Base-by-base conservation (phyloP, 2,329 filamentous ascomycete species). In the Didymella glomerata region DNA sequence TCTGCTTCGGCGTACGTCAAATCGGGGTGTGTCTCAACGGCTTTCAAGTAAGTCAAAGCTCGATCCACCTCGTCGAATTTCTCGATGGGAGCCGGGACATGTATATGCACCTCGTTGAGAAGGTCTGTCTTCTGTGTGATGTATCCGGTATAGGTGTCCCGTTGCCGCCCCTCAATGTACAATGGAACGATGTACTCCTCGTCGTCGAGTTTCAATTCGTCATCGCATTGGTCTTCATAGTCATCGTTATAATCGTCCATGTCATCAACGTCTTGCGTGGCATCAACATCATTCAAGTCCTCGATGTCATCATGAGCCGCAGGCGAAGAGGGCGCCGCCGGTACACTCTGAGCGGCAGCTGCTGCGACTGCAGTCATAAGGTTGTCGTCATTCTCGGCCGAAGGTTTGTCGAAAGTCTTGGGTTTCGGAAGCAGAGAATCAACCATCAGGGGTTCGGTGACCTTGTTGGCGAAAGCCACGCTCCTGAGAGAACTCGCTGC, bases 171-270 rank as follows among this genome's bases (percentile, higher is more conserved):
- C 28, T 73, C 66, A 16, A 76, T 71, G 14, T 65, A 66, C 4
- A 77, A 63, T 5, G 75, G 71, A 22, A 77, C 69, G 22, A 76
- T 69, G 45, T 69, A 72, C 36, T 77, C 75, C n/a, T 68, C 60
- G 2, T 49, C 27, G 16, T 65, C 63, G 10, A 77, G 64, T 18
- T 71, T 52, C 14, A 75, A 53, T n/a, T 74, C 68, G 16, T 76
- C 73, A 24, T 71, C 65, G 9, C 72, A 56, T 2, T 69, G 25
- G 24, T 60, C 65, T 20, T 70, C 61, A 27, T 71, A 65, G 18
- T 66, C 61, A n/a, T 36, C 36, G 24, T 36, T 48, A 20, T 54
- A 24, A n/a, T 50, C 22, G 22, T 54, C 41, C 18, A 50, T 57
- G 55, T 69, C 68, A 28, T 63, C 67, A n/a, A n/a, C 14, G 4